phyloP scores from a whole-genome alignment of 345 rosid species.

The Eucalyptus marginata region DNA sequence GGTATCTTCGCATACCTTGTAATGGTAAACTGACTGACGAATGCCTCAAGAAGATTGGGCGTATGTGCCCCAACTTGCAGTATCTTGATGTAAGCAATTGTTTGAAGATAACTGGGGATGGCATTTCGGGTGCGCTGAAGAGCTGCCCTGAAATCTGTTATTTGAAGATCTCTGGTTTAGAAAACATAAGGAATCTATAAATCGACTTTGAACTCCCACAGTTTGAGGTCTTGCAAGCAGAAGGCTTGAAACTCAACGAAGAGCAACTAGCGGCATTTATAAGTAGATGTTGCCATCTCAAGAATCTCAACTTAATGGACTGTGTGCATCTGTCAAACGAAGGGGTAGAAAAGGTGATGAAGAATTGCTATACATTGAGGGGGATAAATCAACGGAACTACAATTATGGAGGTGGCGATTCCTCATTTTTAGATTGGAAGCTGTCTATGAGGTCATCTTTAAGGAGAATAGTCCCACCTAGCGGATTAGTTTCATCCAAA shows the following conservation, averaged over 20 bases:
- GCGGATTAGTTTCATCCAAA: too few relatives aligned
- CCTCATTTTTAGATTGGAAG: conserved; percentile 7
- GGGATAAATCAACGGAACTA: too few relatives aligned
- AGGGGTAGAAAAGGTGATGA: too few relatives aligned
- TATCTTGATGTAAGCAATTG: too few relatives aligned
- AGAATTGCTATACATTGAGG: too few relatives aligned
- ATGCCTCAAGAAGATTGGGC: too few relatives aligned
- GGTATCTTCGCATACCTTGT: too few relatives aligned
- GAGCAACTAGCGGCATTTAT: conserved; percentile 15
- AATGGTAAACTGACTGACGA: too few relatives aligned
- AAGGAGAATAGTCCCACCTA: conserved; percentile 20
- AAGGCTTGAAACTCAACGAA: too few relatives aligned
- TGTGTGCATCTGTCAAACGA: too few relatives aligned
- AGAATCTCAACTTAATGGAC: conserved; percentile 18
- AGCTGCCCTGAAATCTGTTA: conserved; percentile 23
- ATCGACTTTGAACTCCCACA: conserved; percentile 35
- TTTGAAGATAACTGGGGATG: neutral
- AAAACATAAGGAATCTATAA: conserved; percentile 13
- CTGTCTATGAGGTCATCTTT: conserved; percentile 48
- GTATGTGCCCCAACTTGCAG: too few relatives aligned
- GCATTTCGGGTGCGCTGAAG: conserved; percentile 26
- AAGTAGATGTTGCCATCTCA: conserved; percentile 28
- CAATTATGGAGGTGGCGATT: too few relatives aligned
- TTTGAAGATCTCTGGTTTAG: conserved; percentile 32
- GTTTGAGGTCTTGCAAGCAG: conserved; percentile 28